Conservation (phyloP, 148 eudicot species). For the Beta vulgaris region DNA sequence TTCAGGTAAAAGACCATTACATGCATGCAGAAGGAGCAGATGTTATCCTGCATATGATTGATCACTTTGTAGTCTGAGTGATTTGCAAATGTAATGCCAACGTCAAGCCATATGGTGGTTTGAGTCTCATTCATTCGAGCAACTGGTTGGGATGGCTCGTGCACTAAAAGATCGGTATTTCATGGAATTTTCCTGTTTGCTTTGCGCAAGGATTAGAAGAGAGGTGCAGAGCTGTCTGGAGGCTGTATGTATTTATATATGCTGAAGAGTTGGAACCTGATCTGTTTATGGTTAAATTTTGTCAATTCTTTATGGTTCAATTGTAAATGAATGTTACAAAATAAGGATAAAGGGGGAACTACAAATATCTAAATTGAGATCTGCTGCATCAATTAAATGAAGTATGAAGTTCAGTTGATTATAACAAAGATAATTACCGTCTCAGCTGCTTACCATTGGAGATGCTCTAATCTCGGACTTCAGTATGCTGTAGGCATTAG, state of each 20-base stretch:
- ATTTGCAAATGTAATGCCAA: not conserved
- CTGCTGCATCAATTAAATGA: not conserved
- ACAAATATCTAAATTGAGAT: not conserved
- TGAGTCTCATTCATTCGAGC: not conserved
- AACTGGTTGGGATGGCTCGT: not conserved
- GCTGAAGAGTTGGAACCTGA: not conserved
- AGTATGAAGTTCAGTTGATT: not conserved
- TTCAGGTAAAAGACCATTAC: constrained; percentile 76
- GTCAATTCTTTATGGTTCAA: constrained; percentile 19
- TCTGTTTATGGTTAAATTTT: constrained; percentile 4
- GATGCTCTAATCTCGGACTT: too few relatives aligned
- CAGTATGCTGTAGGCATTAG: too few relatives aligned
- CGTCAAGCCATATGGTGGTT: not conserved
- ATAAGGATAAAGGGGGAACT: not conserved
- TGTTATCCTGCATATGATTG: constrained; percentile 92
- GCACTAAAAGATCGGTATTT: not conserved
- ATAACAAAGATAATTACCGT: too few relatives aligned
- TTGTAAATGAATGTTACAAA: constrained; percentile 21
- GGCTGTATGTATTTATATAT: constrained; percentile 7
- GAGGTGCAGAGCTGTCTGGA: not conserved
- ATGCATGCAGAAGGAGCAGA: constrained; percentile 84
- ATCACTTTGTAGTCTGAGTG: constrained; percentile 61
- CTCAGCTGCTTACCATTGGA: too few relatives aligned
- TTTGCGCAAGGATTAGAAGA: not conserved
- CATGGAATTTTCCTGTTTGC: not conserved